Percentiles rank a stretch among this genome's conserved stretches.
These are phyloP conservation scores for Pseudocohnilembus persalinus DNA, from an alignment of 169 alveolate species.

Conservation along the genomic window DNA sequence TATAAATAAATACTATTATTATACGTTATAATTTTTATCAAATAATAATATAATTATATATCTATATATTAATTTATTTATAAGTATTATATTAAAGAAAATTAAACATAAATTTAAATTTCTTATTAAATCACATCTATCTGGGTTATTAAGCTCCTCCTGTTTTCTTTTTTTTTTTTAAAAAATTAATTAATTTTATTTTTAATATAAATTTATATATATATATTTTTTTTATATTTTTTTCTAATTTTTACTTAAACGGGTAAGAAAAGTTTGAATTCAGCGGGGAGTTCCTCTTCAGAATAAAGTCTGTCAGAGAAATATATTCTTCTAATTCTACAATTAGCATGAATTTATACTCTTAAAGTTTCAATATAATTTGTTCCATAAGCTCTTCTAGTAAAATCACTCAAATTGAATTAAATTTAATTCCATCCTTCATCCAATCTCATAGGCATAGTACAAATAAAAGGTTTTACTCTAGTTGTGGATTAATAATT, in stretches of 20 bases:
- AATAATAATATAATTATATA: no score
- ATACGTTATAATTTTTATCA: no score
- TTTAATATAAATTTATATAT: no score
- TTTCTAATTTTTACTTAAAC: constrained; percentile 16
- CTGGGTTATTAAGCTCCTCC: no score
- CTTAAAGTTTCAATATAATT: constrained; percentile 95
- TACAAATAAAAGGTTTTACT: constrained; percentile 96
- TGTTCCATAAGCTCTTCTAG: constrained; percentile 97
- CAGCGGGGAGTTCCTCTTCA: constrained; percentile 86
- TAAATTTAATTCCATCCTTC: constrained; percentile 98
- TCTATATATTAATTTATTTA: no score
- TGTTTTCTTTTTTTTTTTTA: no score
- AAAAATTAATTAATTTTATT: no score
- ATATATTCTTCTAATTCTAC: constrained; percentile 95
- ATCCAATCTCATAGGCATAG: constrained; percentile 98
- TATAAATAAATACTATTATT: no score
- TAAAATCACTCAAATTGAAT: constrained; percentile 95
- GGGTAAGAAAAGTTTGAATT: constrained; percentile 48
- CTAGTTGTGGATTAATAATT: constrained; percentile 95
- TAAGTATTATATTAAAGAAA: no score
- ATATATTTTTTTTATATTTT: neutral
- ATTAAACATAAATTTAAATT: no score
- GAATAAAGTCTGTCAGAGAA: constrained; percentile 94
- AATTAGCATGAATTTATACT: constrained; percentile 95
- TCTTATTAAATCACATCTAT: no score